Conservation (phyloP, 2,329 filamentous ascomycete species). For the Fusarium sambucinum region DNA sequence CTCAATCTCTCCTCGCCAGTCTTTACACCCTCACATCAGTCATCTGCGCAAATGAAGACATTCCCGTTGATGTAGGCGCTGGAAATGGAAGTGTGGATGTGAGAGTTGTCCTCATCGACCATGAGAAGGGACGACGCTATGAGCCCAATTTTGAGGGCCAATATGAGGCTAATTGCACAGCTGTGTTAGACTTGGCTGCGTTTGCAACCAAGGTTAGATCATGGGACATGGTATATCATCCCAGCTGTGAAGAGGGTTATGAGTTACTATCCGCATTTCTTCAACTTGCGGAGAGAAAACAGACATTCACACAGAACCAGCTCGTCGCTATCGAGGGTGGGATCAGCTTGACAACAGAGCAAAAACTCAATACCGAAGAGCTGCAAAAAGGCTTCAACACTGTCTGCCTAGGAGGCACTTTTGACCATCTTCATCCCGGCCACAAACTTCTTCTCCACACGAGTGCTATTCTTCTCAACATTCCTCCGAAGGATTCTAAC, state of each 20-base stretch:
- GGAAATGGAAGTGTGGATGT: slow-evolving; percentile 78
- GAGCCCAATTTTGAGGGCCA: slow-evolving; percentile 51
- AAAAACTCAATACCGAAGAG: not conserved
- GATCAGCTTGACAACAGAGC: slow-evolving; percentile 55
- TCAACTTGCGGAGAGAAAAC: slow-evolving; percentile 60
- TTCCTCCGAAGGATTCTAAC: slow-evolving; percentile 55
- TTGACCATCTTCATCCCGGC: slow-evolving; percentile 94
- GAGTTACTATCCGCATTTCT: slow-evolving; percentile 65
- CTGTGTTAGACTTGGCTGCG: slow-evolving; percentile 62
- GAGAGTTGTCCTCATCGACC: slow-evolving; percentile 79
- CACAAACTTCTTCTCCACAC: slow-evolving; percentile 98
- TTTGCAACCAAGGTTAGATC: slow-evolving; percentile 66
- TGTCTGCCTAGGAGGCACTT: slow-evolving; percentile 91
- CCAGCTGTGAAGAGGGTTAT: slow-evolving; percentile 74
- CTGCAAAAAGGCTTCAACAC: slow-evolving; percentile 44
- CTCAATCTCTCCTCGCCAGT: slow-evolving; percentile 79
- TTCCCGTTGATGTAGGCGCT: slow-evolving; percentile 68
- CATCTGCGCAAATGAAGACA: slow-evolving; percentile 72
- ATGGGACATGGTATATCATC: slow-evolving; percentile 75
- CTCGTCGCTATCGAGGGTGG: slow-evolving; percentile 66
- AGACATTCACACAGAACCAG: slow-evolving; percentile 63
- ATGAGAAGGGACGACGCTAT: slow-evolving; percentile 57
- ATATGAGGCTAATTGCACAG: slow-evolving; percentile 60
- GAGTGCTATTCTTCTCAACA: slow-evolving; percentile 76
- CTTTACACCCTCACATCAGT: slow-evolving; percentile 83